These are phyloP conservation scores for Parascedosporium putredinis DNA, from an alignment of 2,329 filamentous ascomycete genomes.

Conservation along the genomic window DNA sequence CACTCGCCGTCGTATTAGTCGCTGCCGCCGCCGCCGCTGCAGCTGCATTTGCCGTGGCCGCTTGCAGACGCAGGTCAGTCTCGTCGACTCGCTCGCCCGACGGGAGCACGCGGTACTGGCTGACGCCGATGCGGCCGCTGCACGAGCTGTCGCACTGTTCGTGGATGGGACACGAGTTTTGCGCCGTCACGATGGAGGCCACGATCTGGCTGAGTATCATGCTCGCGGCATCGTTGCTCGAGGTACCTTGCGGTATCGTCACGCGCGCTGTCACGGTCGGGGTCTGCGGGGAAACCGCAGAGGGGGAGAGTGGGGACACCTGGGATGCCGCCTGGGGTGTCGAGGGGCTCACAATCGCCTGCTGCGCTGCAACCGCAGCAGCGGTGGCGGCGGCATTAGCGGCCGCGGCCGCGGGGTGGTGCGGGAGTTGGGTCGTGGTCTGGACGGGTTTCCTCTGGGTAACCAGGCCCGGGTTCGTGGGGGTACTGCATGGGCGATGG, in stretches of 20 bases:
- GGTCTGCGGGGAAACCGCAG: neutral
- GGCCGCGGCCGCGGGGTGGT: neutral
- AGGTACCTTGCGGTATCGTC: neutral
- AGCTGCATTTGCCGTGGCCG: too few relatives aligned
- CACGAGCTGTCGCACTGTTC: slow-evolving; percentile 4
- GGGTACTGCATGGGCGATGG: neutral
- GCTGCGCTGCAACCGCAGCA: too few relatives aligned
- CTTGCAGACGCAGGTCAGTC: neutral
- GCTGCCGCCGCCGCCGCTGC: neutral
- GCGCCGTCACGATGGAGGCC: neutral
- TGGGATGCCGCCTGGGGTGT: neutral
- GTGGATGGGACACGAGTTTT: slow-evolving; percentile 4
- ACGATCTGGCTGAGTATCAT: neutral
- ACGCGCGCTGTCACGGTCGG: neutral
- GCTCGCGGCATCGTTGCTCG: neutral
- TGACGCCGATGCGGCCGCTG: neutral
- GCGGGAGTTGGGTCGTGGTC: neutral
- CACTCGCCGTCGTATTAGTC: neutral
- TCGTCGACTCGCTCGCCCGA: neutral
- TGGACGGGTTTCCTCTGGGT: neutral
- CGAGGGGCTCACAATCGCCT: neutral
- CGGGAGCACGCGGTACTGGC: neutral
- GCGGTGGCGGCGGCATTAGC: neutral
- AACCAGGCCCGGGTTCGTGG: neutral
- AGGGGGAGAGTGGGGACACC: neutral